Percentiles rank a stretch among this genome's conserved stretches.
These are phyloP conservation scores for Stentor coeruleus DNA, from an alignment of 73 alveolate species.

Conservation along the genomic window DNA sequence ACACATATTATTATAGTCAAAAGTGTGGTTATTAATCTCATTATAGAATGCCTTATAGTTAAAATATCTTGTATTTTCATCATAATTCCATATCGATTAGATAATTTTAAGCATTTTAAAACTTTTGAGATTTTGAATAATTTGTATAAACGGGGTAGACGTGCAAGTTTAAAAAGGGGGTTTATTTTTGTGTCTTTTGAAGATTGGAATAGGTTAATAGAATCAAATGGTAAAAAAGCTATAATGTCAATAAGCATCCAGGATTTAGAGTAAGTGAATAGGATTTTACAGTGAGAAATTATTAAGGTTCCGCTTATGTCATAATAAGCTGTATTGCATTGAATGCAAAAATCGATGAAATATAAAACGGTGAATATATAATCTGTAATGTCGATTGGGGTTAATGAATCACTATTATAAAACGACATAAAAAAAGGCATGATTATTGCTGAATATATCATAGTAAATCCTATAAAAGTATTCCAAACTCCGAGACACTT, in stretches of 20 bases:
- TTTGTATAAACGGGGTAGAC: neutral
- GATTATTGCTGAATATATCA: neutral
- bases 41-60: neutral
- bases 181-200: neutral
- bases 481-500: neutral
- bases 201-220: neutral
- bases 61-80: neutral
- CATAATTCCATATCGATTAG: neutral
- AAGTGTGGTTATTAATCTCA: neutral
- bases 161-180: neutral
- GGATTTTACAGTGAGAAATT: neutral
- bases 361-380: neutral
- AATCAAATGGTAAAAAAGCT: neutral
- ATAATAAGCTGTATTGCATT: neutral
- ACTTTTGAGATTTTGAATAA: neutral
- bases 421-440: conserved; percentile 8
- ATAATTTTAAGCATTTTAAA: neutral
- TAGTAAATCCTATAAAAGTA: neutral
- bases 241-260: neutral
- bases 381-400: neutral
- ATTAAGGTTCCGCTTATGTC: neutral
- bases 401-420: neutral
- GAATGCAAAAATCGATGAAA: neutral
- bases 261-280: neutral
- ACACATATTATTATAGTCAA: neutral